These are phyloP conservation scores for Auriscalpium orientale DNA, from an alignment of 768 basidiomycete genomes.

Conservation along the genomic window DNA sequence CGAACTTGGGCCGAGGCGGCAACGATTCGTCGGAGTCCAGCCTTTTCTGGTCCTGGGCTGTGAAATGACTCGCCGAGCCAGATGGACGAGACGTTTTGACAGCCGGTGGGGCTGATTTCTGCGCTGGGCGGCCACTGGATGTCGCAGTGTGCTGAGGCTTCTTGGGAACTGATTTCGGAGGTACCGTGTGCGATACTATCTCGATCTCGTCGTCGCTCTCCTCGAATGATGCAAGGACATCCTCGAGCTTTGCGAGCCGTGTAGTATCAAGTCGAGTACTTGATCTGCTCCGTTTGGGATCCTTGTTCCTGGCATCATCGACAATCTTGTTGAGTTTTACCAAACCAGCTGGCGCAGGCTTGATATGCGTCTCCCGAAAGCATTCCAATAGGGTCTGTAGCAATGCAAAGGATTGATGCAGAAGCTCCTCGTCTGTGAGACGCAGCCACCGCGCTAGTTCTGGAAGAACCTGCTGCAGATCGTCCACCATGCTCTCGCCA, in stretches of 20 bases:
- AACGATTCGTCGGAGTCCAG: slow-evolving; percentile 28
- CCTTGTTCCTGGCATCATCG: slow-evolving; percentile 47
- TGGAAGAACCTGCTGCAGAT: slow-evolving; percentile 70
- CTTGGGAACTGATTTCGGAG: slow-evolving; percentile 2
- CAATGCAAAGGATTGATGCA: slow-evolving; percentile 83
- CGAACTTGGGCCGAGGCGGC: slow-evolving; percentile 31
- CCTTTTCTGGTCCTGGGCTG: slow-evolving; percentile 27
- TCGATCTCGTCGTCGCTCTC: slow-evolving; percentile 56
- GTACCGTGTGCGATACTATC: slow-evolving; percentile 34
- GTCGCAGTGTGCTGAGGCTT: slow-evolving; percentile 25
- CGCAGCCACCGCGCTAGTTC: slow-evolving; percentile 85
- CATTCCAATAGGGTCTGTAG: slow-evolving; percentile 72
- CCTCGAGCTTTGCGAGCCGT: slow-evolving; percentile 59
- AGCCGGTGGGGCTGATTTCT: background rate
- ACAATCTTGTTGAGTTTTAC: slow-evolving; percentile 61
- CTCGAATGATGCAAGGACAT: slow-evolving; percentile 55
- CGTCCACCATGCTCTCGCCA: slow-evolving; percentile 68
- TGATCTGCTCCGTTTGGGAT: slow-evolving; percentile 25
- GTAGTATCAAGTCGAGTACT: slow-evolving; percentile 50
- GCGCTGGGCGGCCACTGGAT: background rate
- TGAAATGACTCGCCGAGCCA: slow-evolving; percentile 15
- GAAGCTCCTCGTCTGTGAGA: slow-evolving; percentile 84
- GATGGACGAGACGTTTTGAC: slow-evolving; percentile 3
- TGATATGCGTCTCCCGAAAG: slow-evolving; percentile 56
- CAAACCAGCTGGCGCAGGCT: slow-evolving; percentile 49